Base-by-base conservation (phyloP, 371 early-diverging fungal species). In the Actinomucor elegans region DNA sequence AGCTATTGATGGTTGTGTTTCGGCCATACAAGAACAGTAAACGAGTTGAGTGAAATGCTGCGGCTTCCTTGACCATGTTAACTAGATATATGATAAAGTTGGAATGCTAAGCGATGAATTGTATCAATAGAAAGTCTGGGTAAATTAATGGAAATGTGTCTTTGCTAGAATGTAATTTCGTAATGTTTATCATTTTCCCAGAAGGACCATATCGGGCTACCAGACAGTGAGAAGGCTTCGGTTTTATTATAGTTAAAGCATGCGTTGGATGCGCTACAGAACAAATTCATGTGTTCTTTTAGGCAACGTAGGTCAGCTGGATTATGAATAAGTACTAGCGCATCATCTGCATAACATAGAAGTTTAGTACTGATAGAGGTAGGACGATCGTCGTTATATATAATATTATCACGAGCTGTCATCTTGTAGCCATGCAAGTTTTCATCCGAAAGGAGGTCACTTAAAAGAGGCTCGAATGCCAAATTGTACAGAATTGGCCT, bases 401-500 rank as follows among this genome's bases (percentile, higher is more conserved):
- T n/a, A n/a, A n/a, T n/a, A n/a, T n/a, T n/a, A n/a, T n/a, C n/a
- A n/a, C n/a, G n/a, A n/a, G n/a, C n/a, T n/a, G n/a, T n/a, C 20
- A 14, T 24, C 24, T 18, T 9, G 36, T 35, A 46, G 2, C 11
- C 46, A 8, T 14, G 28, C 4, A 38, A 40, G 28, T 5, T 10
- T 26, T n/a, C 38, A 18, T 40, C 10, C 5, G n/a, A 8, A 0
- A 41, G 21, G 26, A 67, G 35, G 10, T 33, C 12, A 0, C 43
- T 42, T 0, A 61, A 33, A 1, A 58, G 48, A 3, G 56, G 61
- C 18, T 47, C 59, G n/a, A 59, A 47, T 17, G 53, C 45, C 4
- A 61, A 35, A 14, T 61, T 55, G 40, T 54, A 61, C 3, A 55
- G 24, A 12, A 59, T 34, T n/a, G 49, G 0, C 53, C 48, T 35